Conservation (phyloP, 352 stramenopile genomes). For the Globisporangium parvum region DNA sequence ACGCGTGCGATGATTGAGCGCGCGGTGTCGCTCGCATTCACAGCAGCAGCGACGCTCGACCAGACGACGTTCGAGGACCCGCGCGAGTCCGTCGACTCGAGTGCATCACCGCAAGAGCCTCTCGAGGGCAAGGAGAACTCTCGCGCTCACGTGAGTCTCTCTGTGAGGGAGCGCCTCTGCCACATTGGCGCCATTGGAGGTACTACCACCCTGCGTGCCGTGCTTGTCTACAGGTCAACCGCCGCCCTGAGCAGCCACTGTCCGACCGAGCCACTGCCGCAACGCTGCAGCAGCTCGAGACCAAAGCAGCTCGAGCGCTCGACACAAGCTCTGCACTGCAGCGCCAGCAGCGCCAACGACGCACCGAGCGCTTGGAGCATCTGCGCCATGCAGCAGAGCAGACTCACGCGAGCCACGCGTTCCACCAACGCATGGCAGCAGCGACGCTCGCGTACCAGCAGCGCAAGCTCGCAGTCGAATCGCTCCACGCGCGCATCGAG, state of each 20-base stretch:
- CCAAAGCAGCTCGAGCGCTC: constrained; percentile 7
- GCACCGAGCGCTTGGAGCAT: constrained; percentile 15
- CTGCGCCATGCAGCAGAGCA: constrained; percentile 9
- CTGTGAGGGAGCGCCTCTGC: neutral
- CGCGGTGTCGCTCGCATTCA: constrained; percentile 45
- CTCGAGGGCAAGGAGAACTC: constrained; percentile 21
- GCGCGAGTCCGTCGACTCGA: constrained; percentile 4
- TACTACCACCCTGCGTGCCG: too few species aligned
- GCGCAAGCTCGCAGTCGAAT: constrained; percentile 50
- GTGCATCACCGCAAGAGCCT: neutral
- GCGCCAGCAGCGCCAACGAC: constrained; percentile 12
- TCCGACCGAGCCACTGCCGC: neutral
- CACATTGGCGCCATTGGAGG: too few species aligned
- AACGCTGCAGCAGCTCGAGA: constrained; percentile 6
- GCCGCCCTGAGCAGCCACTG: too few species aligned
- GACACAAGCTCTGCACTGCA: constrained; percentile 18
- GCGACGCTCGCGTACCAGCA: constrained; percentile 42
- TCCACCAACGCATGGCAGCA: constrained; percentile 26
- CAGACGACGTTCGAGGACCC: constrained; percentile 10
- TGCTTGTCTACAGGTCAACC: too few species aligned
- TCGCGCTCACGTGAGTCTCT: neutral
- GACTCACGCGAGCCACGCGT: constrained; percentile 17
- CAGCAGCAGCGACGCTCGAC: constrained; percentile 5
- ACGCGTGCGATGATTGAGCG: constrained; percentile 54
- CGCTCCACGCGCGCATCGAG: constrained; percentile 41